A percentile compares a stretch with the other conserved stretches of the same genome.
Conservation (phyloP, 1,139 yeast species). For the Starmera stellimalicola region DNA sequence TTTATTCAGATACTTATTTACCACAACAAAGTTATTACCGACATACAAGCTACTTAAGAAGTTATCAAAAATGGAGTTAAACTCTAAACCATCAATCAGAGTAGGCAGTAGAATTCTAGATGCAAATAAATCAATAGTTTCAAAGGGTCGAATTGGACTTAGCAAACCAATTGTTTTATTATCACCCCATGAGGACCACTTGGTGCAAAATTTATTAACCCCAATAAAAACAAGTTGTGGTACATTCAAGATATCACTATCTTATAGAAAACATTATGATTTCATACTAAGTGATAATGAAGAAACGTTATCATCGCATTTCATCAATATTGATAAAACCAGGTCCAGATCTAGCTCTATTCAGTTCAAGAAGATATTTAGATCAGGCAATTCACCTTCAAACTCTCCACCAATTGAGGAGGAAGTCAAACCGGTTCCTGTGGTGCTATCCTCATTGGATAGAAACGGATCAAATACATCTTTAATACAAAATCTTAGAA, state of each 20-base stretch:
- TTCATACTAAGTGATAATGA: slow-evolving; percentile 65
- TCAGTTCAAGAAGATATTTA: neutral
- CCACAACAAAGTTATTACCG: slow-evolving; percentile 63
- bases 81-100: slow-evolving; percentile 26
- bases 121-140: slow-evolving; percentile 68
- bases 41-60: slow-evolving; percentile 44
- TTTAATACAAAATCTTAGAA: slow-evolving; percentile 22
- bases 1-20: slow-evolving; percentile 64
- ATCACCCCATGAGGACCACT: slow-evolving; percentile 36
- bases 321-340: slow-evolving; percentile 34
- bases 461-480: slow-evolving; percentile 21
- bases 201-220: slow-evolving; percentile 50
- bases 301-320: slow-evolving; percentile 51
- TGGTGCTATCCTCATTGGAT: slow-evolving; percentile 8
- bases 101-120: slow-evolving; percentile 60
- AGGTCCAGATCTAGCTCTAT: neutral
- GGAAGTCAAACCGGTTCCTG: slow-evolving; percentile 15
- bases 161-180: slow-evolving; percentile 51
- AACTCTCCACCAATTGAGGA: slow-evolving; percentile 8
- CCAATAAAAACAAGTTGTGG: slow-evolving; percentile 76
- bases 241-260: slow-evolving; percentile 60
- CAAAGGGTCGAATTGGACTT: slow-evolving; percentile 79
- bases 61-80: slow-evolving; percentile 29
- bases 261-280: slow-evolving; percentile 63
- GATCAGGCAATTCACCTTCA: slow-evolving; percentile 1